Evolutionary conservation across 1,139 yeast species (phyloP), one percentile per base, ranked within the genome.

Genomic region (Magnusiomyces ingens): DNA sequence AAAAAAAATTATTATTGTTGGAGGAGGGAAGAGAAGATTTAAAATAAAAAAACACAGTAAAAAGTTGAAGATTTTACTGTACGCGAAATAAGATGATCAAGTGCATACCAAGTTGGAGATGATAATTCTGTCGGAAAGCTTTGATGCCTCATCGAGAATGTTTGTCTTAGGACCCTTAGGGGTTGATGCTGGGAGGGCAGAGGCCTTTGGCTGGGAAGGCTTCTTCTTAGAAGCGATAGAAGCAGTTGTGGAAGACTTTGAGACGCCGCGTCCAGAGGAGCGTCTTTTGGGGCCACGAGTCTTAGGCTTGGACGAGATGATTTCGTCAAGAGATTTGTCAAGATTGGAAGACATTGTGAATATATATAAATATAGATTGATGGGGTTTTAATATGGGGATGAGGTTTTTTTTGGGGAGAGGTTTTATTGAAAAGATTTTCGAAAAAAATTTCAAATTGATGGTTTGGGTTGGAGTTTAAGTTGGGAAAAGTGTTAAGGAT

Each of bases 311-410:
- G 88, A 74, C 59, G 95, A 79, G 70, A 93, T 88, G 70, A 93
- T 93, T 66, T 91, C 98, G 75, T 93, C 99, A 68, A 93, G 82
- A 54, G 98, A 89, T 76, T 88, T 85, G 76, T 93, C 97, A 74
- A 93, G 80, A 66, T 85, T 78, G 62, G 83, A 73, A 62, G 85
- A 79, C 85, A 81, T 80, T 57, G 37, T 32, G 15, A 19, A 45
- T 22, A 26, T 26, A 26, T 26, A 26, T 26, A 5, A 8, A 8
- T 26, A n/a, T 26, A 26, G 32, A 26, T 26, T 4, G 32, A 26
- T 26, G 32, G 32, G 32, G 32, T 26, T 26, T 26, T n/a, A n/a
- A n/a, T n/a, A n/a, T n/a, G n/a, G n/a, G n/a, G n/a, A n/a, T n/a
- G n/a, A n/a, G n/a, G n/a, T 26, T 26, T 26, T 26, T 26, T 26